Evolutionary conservation across 2,329 filamentous ascomycete species (phyloP), one percentile per base, ranked within the genome.

Genomic region (Trichoderma koningiopsis): DNA sequence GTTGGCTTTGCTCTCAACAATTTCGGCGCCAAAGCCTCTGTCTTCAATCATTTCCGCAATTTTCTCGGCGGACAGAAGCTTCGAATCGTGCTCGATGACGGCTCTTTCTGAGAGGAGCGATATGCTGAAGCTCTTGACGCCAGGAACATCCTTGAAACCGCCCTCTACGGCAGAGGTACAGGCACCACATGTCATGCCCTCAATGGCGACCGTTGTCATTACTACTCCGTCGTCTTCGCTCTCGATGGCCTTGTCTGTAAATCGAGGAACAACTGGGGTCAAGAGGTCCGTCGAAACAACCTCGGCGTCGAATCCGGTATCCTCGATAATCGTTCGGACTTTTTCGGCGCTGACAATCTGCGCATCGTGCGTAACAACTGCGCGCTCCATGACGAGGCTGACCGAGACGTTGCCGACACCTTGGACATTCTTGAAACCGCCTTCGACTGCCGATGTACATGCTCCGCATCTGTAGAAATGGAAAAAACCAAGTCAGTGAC

Each of bases 401-500:
- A 99, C 92, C 11, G 94, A 96, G 70, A 98, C 93, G 74, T 87
- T 93, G 72, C 91, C 92, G 11, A 96, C 89, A 67, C 96, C 95
- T 49, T 91, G 85, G 5, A 97, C 87, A 73, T 87, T 88, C 76
- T 93, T 91, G 82, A 99, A 97, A 73, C 92, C 96, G 70, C 91
- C 88, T 85, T 98, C 95, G 74, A 99, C 91, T n/a, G 96, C 91
- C 56, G 94, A 96, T 33, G 95, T 97, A 79, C 96, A 99, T 74
- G 95, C 91, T 77, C 95, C 94, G 82, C 96, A 99, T 72, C 87
- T 89, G 85, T 87, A 84, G 86, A 31, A 84, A 86, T 47, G 35
- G 86, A 52, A 37, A 53, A 29, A 29, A 4, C 62, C 35, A 47
- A 29, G 74, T 83, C 72, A 83, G 79, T 31, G 67, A 37, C 7